Conservation (phyloP, 495 filamentous ascomycete genomes). For the Neurospora tetraspora region DNA sequence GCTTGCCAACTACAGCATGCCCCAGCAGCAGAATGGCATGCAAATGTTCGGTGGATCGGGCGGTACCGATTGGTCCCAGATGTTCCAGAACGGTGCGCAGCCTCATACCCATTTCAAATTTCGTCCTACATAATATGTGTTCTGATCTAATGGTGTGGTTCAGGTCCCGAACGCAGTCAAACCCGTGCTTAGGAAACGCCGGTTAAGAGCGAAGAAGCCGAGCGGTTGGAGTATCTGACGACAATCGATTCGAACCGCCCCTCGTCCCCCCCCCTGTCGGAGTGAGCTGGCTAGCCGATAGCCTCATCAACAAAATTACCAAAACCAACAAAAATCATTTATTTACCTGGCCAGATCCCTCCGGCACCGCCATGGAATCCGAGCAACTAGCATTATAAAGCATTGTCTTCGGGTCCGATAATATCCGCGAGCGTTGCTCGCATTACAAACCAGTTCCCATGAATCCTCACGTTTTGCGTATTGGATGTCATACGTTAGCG, state of each 20-base stretch:
- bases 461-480: slow-evolving; percentile 52
- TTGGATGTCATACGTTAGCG: slow-evolving; percentile 46
- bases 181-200: slow-evolving; percentile 32
- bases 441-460: slow-evolving; percentile 53
- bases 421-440: slow-evolving; percentile 52
- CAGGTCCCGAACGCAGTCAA: slow-evolving; percentile 45
- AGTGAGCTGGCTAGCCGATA: slow-evolving; percentile 30
- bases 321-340: slow-evolving; percentile 45
- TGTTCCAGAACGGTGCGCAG: slow-evolving; percentile 60
- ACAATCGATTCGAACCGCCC: slow-evolving; percentile 29
- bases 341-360: slow-evolving; percentile 21
- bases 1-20: slow-evolving; percentile 46
- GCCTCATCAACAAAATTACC: slow-evolving; percentile 36
- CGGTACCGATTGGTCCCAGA: slow-evolving; percentile 54
- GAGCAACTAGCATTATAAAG: slow-evolving; percentile 31
- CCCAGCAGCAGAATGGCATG: slow-evolving; percentile 41
- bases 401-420: slow-evolving; percentile 44
- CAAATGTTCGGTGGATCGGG: slow-evolving; percentile 39
- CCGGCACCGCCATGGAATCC: slow-evolving; percentile 24
- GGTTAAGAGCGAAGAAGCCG: slow-evolving; percentile 18
- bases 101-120: slow-evolving; percentile 17
- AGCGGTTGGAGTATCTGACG: slow-evolving; percentile 30
- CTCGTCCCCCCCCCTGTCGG: slow-evolving; percentile 33
- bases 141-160: slow-evolving; percentile 44
- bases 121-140: slow-evolving; percentile 44